Base-by-base conservation (phyloP, 257 asterid species). In the Lantana camara region DNA sequence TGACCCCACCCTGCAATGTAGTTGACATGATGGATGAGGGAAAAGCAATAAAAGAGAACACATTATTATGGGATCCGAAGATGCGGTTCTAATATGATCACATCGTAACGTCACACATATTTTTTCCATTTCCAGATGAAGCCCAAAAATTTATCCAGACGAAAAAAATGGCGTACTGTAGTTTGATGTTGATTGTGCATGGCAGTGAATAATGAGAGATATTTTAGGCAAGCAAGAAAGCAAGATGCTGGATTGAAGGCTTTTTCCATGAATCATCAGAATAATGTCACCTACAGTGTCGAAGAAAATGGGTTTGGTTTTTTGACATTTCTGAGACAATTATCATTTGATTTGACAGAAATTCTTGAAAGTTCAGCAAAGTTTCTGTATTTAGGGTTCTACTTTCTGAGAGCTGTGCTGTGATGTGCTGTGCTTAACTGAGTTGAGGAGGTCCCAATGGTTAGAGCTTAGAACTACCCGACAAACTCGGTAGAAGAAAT, bases 1-100 rank as follows among this genome's bases (percentile, higher is more conserved):
- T 35, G 75, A 12, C 60, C 68, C 55, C 68, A 49, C 49, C 38
- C 41, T 34, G 74, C 30, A 58, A 58, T 59, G 64, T 57, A 48
- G 63, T 52, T 66, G 77, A 73, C 66, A 45, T 66, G 73, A 73
- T 60, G 46, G 70, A 66, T 73, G 70, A 66, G 73, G 11, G 37
- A 66, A 66, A 73, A 45, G 70, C 62, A 52, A 45, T 44, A 47
- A 35, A 53, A 47, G 20, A 44, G 50, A 64, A 50, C 54, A 57
- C 38, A 57, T 55, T 38, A 48, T 23, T 15, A 55, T 63, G 60
- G 37, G 46, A 24, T 56, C 55, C 19, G 48, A 66, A 44, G 7
- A 60, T 45, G 21, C 19, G 29, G 51, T 35, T 63, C 27, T 59
- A 24, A 27, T 64, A 64, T 56, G 46, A 23, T 46, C 52, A 4